phyloP scores from a whole-genome alignment of 768 basidiomycete species.

The Candolleomyces eurysporus region DNA sequence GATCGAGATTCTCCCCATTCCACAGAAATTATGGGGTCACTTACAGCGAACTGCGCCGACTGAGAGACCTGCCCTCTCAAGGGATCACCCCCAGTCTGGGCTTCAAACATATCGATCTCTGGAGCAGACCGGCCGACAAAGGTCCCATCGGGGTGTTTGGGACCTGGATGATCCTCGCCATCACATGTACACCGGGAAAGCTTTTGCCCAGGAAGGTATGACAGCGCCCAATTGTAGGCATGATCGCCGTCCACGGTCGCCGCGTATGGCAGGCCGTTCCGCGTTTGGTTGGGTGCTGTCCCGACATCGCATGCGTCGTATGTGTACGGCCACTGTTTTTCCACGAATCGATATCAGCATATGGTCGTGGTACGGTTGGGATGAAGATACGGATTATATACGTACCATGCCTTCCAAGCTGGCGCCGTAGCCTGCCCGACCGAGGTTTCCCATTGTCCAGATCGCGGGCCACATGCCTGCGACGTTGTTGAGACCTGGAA shows the following conservation, averaged over 20 bases:
- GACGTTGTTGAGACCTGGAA: constrained; percentile 63
- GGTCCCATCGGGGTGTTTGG: constrained; percentile 63
- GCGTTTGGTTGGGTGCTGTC: constrained; percentile 72
- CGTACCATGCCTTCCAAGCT: constrained; percentile 75
- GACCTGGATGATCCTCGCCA: constrained; percentile 79
- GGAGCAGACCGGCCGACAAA: constrained; percentile 80
- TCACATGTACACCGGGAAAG: constrained; percentile 81
- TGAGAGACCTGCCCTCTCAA: constrained; percentile 72
- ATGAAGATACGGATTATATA: background rate
- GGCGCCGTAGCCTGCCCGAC: constrained; percentile 83
- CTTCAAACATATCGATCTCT: constrained; percentile 88
- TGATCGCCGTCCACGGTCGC: constrained; percentile 57
- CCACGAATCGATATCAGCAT: background rate
- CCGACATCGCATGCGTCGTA: constrained; percentile 83
- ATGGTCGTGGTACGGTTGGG: background rate
- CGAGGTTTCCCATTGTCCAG: constrained; percentile 70
- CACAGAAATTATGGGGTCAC: constrained; percentile 18
- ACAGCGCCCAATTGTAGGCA: constrained; percentile 41
- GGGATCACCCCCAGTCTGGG: constrained; percentile 49
- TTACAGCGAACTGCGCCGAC: constrained; percentile 73
- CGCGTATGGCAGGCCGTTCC: constrained; percentile 60
- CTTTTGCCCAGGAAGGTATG: constrained; percentile 73
- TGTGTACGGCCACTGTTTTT: constrained; percentile 68
- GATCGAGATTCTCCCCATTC: background rate
- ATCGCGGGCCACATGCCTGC: constrained; percentile 73